Evolutionary conservation across 2,329 filamentous ascomycete genomes (phyloP).

Genomic region (Amphichorda felina): DNA sequence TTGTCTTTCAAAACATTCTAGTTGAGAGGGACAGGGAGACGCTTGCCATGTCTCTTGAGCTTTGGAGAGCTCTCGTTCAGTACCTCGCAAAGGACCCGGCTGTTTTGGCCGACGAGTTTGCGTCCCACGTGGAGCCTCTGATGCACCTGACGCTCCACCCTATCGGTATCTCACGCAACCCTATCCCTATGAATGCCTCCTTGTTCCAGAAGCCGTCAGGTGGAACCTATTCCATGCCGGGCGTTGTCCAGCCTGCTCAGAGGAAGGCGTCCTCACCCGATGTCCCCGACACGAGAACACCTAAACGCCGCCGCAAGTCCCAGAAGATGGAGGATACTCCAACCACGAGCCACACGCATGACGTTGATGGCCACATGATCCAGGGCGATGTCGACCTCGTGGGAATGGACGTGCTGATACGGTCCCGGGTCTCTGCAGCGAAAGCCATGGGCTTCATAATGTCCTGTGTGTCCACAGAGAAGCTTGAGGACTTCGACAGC

Average conservation of each 20-base stretch:
- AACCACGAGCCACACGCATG: constrained; percentile 61
- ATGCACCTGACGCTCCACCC: constrained; percentile 79
- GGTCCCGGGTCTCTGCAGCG: constrained; percentile 80
- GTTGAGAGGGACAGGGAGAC: constrained; percentile 84
- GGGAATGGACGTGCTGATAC: constrained; percentile 75
- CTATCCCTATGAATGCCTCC: constrained; percentile 80
- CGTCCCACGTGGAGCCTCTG: constrained; percentile 64
- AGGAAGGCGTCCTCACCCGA: constrained; percentile 39
- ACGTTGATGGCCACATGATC: constrained; percentile 97
- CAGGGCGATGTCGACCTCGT: constrained; percentile 93
- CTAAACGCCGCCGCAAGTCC: constrained; percentile 71
- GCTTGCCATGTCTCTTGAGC: constrained; percentile 69
- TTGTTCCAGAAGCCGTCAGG: constrained; percentile 93
- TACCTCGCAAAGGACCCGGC: constrained; percentile 53
- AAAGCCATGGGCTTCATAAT: constrained; percentile 79
- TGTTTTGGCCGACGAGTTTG: constrained; percentile 61
- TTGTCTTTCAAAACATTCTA: constrained; percentile 90
- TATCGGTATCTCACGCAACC: constrained; percentile 81
- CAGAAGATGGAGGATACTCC: constrained; percentile 66
- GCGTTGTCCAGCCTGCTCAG: constrained; percentile 22
- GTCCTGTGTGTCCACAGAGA: constrained; percentile 56
- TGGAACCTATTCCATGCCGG: constrained; percentile 55
- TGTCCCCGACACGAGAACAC: constrained; percentile 48
- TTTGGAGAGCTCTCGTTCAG: constrained; percentile 72
- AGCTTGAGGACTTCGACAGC: constrained; percentile 51